Base-by-base conservation (phyloP, 2,329 filamentous ascomycete genomes). In the Ciborinia camelliae region DNA sequence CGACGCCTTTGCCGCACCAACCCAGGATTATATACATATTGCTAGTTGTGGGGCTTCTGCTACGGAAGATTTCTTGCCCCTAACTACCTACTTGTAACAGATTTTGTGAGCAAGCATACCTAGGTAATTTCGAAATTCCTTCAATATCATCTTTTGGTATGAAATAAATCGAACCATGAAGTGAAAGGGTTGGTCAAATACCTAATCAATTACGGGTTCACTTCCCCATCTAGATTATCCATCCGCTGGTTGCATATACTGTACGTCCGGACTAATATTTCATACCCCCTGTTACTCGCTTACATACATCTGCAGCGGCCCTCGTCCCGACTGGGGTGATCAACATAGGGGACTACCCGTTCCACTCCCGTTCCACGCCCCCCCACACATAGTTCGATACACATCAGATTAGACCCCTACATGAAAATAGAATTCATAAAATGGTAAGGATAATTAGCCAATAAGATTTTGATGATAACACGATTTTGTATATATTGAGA, bases 21-120 rank as follows among this genome's bases (percentile, higher is more conserved):
- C 26, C 41, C 8, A 35, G 55, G 45, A 61, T 61, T 20, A 26
- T 12, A 23, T 61, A 26, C 12, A 23, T 61, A n/a, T 35, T 60
- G 57, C 48, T 35, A 61, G 28, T 57, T 57, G 54, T 57, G 37
- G 23, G 6, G 51, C n/a, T 54, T 39, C 51, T n/a, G 51, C 23
- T 54, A 30, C 41, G 37, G 43, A 4, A 18, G 43, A 5, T 47
- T 23, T 32, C 55, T 10, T 35, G 55, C n/a, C n/a, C n/a, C n/a
- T n/a, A n/a, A n/a, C n/a, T n/a, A 59, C 10, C 55, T 35, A 47
- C 35, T 20, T 37, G n/a, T 23, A 37, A 18, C 32, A 53, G 18
- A 26, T 12, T 35, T 37, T 37, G 39, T 15, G 18, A 10, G 51
- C 30, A 57, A 41, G 35, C 37, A 57, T 57, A 43, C 10, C n/a